phyloP scores from a whole-genome alignment of 768 basidiomycete genomes.

The Psilocybe sp. region DNA sequence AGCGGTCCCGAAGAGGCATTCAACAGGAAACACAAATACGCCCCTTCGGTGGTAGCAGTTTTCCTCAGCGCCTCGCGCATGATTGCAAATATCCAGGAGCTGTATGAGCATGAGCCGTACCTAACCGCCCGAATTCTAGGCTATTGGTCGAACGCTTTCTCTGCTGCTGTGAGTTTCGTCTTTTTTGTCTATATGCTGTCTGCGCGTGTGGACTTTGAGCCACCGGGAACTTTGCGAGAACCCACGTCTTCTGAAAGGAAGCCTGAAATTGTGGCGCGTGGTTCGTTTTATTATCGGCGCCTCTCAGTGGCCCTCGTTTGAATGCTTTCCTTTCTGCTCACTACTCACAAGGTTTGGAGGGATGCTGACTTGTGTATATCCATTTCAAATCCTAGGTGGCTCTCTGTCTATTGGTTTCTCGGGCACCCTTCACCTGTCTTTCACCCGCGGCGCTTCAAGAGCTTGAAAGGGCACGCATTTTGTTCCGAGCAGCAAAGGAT shows the following conservation, averaged over 20 bases:
- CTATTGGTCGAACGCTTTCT: constrained; percentile 54
- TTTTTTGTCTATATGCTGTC: neutral
- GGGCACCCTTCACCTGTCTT: constrained; percentile 65
- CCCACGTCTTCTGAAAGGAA: constrained; percentile 1
- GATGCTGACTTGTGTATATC: neutral
- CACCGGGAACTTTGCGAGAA: too few species aligned
- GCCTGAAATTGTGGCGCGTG: constrained; percentile 14
- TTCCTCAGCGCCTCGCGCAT: constrained; percentile 63
- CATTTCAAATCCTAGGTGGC: constrained; percentile 34
- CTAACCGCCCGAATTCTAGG: constrained; percentile 52
- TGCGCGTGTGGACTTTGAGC: constrained; percentile 2
- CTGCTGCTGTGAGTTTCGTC: constrained; percentile 40
- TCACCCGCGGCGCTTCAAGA: constrained; percentile 63
- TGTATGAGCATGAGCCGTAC: constrained; percentile 57
- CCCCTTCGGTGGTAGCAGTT: constrained; percentile 68
- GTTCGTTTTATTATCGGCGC: neutral
- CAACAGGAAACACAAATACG: constrained; percentile 60
- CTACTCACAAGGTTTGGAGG: neutral
- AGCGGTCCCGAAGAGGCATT: constrained; percentile 56
- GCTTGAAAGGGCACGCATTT: constrained; percentile 44
- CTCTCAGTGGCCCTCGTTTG: constrained; percentile 1
- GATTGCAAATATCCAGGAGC: constrained; percentile 55
- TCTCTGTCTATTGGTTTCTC: constrained; percentile 51
- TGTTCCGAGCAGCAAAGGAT: constrained; percentile 44
- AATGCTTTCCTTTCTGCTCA: constrained; percentile 1